These are phyloP conservation scores for Fusarium pseudonygamai DNA, from an alignment of 2,329 filamentous ascomycete species.

Conservation along the genomic window DNA sequence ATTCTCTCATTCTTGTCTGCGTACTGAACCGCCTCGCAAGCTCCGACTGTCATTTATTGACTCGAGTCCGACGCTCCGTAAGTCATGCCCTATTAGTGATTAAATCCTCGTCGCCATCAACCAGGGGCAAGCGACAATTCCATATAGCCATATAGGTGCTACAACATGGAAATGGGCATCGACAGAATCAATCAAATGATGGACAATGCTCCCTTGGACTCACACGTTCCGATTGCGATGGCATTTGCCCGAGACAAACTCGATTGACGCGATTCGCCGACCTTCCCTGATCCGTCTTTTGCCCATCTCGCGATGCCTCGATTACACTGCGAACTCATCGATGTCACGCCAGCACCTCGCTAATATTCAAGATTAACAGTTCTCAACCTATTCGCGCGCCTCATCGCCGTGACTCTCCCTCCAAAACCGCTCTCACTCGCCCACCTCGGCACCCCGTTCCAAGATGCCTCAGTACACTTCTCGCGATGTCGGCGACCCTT, in stretches of 20 bases:
- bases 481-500: slow-evolving; percentile 72
- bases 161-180: slow-evolving; percentile 13
- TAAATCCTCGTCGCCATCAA: slow-evolving; percentile 4
- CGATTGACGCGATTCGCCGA: slow-evolving; percentile 13
- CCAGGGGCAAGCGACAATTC: slow-evolving; percentile 10
- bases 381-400: slow-evolving; percentile 24
- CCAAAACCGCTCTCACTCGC: slow-evolving; percentile 8
- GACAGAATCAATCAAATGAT: slow-evolving; percentile 21
- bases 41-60: slow-evolving; percentile 34
- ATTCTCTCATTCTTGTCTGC: slow-evolving; percentile 35
- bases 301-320: slow-evolving; percentile 11
- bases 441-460: slow-evolving; percentile 39
- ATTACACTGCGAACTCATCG: slow-evolving; percentile 4
- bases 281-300: neutral
- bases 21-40: slow-evolving; percentile 28
- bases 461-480: slow-evolving; percentile 74
- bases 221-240: slow-evolving; percentile 13
- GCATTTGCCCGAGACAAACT: slow-evolving; percentile 16
- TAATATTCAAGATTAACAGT: slow-evolving; percentile 35
- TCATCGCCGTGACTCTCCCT: slow-evolving; percentile 24
- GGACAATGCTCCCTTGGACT: slow-evolving; percentile 21
- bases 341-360: slow-evolving; percentile 1
- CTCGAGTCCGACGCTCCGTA: slow-evolving; percentile 38
- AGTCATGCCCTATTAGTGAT: slow-evolving; percentile 26
- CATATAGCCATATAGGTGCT: neutral